Evolutionary conservation across 768 basidiomycete species (phyloP).

Genomic region (Agaricus blazei): DNA sequence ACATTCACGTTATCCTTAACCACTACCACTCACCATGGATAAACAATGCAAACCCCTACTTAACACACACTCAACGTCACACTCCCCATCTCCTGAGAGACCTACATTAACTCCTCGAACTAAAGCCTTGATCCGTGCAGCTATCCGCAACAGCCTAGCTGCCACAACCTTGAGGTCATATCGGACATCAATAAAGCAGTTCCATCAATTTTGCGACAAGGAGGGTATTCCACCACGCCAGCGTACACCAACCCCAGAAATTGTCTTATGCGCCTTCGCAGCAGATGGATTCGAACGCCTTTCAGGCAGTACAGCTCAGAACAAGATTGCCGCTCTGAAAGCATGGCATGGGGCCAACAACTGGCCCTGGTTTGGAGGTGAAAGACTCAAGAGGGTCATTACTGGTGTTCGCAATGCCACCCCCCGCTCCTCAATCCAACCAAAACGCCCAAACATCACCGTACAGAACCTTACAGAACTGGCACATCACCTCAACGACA

Average conservation of each 20-base stretch:
- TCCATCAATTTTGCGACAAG: too few species aligned
- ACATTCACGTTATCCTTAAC: too few species aligned
- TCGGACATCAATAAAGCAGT: too few species aligned
- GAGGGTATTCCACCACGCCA: background rate
- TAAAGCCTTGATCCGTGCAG: too few species aligned
- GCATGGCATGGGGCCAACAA: conserved; percentile 31
- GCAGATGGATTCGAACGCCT: conserved; percentile 12
- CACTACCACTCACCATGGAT: too few species aligned
- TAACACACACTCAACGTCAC: too few species aligned
- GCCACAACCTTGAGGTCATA: too few species aligned
- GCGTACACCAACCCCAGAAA: conserved; percentile 20
- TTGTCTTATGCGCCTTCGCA: conserved; percentile 22
- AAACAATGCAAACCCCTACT: too few species aligned
- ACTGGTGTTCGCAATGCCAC: background rate
- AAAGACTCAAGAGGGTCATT: conserved; percentile 20
- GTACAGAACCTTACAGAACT: background rate
- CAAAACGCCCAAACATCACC: background rate
- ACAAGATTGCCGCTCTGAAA: conserved; percentile 24
- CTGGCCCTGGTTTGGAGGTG: conserved; percentile 24
- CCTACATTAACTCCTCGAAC: too few species aligned
- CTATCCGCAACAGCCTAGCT: too few species aligned
- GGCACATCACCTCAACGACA: conserved; percentile 15
- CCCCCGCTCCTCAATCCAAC: background rate
- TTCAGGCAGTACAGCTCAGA: conserved; percentile 17
- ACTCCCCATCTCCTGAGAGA: too few species aligned